Evolutionary conservation across 306 rosid genomes (phyloP).

Genomic region (Prunus persica): Prunus_persica_NCBIv2 NC_034014.1:26880501-26881000

Average conservation of each 20-base stretch:
- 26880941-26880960: slow-evolving; percentile 55
- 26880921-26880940: slow-evolving; percentile 34
- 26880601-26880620: slow-evolving; percentile 14
- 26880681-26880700: slow-evolving; percentile 42
- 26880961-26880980: slow-evolving; percentile 41
- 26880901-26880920: slow-evolving; percentile 22
- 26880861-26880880: slow-evolving; percentile 55
- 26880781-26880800: slow-evolving; percentile 32
- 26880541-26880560: slow-evolving; percentile 3
- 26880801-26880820: neutral
- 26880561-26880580: slow-evolving; percentile 15
- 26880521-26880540: slow-evolving; percentile 30
- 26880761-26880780: slow-evolving; percentile 42
- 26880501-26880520: slow-evolving; percentile 46
- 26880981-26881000: slow-evolving; percentile 39
- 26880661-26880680: slow-evolving; percentile 17
- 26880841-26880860: neutral
- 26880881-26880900: slow-evolving; percentile 15
- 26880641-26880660: slow-evolving; percentile 50
- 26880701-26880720: slow-evolving; percentile 39
- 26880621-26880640: slow-evolving; percentile 43
- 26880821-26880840: neutral
- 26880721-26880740: slow-evolving; percentile 55
- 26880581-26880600: slow-evolving; percentile 1
- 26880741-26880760: slow-evolving; percentile 52